Base-by-base conservation (phyloP, 2,329 filamentous ascomycete species). In the Colletotrichum scovillei region DNA sequence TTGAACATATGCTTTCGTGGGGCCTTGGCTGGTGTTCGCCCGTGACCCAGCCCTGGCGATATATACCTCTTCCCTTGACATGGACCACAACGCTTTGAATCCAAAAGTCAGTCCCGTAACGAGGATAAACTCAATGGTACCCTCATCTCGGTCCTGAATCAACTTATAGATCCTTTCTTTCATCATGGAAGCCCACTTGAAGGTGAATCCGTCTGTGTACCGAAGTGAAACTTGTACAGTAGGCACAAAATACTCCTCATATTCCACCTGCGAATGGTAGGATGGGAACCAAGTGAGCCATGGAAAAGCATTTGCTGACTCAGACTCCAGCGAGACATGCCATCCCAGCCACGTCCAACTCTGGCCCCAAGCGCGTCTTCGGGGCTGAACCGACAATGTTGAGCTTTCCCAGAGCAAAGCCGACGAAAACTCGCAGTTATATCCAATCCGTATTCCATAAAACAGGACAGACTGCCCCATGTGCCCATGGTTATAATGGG, bases 341-440 rank as follows among this genome's bases (percentile, higher is more conserved):
- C 55, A 58, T 19, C 55, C 55, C 26, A 58, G 26, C 28, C 55
- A 58, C 28, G 55, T 28, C 55, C 55, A 58, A 30, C 28, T 30
- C 24, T 24, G 55, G 6, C 14, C 55, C 26, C 12, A 7, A 28
- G 22, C 16, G 16, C 55, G 24, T 32, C 55, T 24, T 58, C 4
- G 55, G 1, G 26, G 55, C 22, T 14, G 5, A 3, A 6, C 0
- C 14, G 38, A 5, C n/a, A 7, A 5, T 53, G 9, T 4, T 12
- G 4, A 3, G 0, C 0, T 16, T 11, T 14, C 26, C 26, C 55
- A 58, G 3, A 24, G 2, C 26, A 58, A 24, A 28, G 55, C 55
- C 16, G 12, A n/a, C 55, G 55, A 32, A 30, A 58, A 24, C 7
- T 58, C 55, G 26, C 16, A 58, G 4, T 58, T 4, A 0, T 14